A percentile compares a stretch with the other conserved stretches of the same genome.
Conservation (phyloP, 2,329 filamentous ascomycete genomes). For the Scorias spongiosa region DNA sequence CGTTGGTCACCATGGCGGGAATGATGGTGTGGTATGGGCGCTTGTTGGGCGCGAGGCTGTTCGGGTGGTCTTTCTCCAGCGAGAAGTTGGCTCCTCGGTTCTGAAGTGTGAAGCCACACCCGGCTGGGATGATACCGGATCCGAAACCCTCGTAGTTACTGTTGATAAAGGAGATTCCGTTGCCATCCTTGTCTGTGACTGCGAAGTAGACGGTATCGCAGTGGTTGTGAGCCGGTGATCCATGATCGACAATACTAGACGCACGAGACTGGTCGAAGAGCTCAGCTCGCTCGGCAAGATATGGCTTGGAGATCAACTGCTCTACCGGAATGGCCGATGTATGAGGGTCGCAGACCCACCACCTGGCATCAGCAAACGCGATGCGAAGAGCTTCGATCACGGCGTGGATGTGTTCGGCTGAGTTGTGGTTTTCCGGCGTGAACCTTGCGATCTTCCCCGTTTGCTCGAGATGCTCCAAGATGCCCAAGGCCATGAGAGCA, state of each 20-base stretch:
- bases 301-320: slow-evolving; percentile 56
- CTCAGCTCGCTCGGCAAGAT: slow-evolving; percentile 55
- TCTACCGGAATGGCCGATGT: slow-evolving; percentile 53
- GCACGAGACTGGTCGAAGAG: slow-evolving; percentile 44
- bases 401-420: slow-evolving; percentile 57
- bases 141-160: slow-evolving; percentile 86
- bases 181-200: slow-evolving; percentile 65
- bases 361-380: slow-evolving; percentile 75
- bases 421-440: slow-evolving; percentile 60
- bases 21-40: slow-evolving; percentile 97
- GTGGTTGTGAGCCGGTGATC: slow-evolving; percentile 69
- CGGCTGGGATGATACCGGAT: slow-evolving; percentile 66
- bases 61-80: slow-evolving; percentile 55
- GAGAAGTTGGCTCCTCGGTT: slow-evolving; percentile 84
- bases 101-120: slow-evolving; percentile 85
- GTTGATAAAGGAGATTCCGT: slow-evolving; percentile 94
- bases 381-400: slow-evolving; percentile 79
- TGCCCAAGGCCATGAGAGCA: slow-evolving; percentile 84
- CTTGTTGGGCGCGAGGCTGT: slow-evolving; percentile 65
- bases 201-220: slow-evolving; percentile 93
- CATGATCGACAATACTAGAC: slow-evolving; percentile 44
- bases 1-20: slow-evolving; percentile 73
- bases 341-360: slow-evolving; percentile 79
- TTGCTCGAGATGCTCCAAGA: slow-evolving; percentile 72
- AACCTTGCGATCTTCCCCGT: slow-evolving; percentile 61